phyloP scores from a whole-genome alignment of 1,284 basidiomycete species.

The Cystobasidiaceae sp. region DNA sequence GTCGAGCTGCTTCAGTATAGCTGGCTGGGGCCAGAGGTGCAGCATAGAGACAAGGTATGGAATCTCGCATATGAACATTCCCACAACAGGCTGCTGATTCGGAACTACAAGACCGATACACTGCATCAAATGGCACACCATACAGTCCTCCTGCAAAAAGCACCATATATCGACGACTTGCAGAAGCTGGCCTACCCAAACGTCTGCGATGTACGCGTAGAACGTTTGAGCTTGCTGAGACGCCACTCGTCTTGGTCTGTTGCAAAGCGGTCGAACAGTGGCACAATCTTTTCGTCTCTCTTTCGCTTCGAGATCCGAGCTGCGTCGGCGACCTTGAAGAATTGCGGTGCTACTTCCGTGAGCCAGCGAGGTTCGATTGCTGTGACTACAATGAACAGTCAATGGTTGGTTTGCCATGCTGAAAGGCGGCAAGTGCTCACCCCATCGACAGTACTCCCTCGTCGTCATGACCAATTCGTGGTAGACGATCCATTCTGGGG shows the following conservation, averaged over 20 bases:
- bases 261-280: slow-evolving; percentile 68
- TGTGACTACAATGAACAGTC: too few species aligned
- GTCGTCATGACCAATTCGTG: slow-evolving; percentile 69
- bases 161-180: too few species aligned
- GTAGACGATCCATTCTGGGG: slow-evolving; percentile 72
- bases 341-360: slow-evolving; percentile 92
- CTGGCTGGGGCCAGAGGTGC: too few species aligned
- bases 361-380: slow-evolving; percentile 98
- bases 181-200: neutral
- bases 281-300: slow-evolving; percentile 94
- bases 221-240: slow-evolving; percentile 21
- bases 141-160: too few species aligned
- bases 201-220: slow-evolving; percentile 18
- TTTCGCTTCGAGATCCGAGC: slow-evolving; percentile 97
- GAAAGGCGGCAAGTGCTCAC: too few species aligned
- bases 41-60: too few species aligned
- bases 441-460: slow-evolving; percentile 36
- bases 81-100: too few species aligned
- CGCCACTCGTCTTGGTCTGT: slow-evolving; percentile 56
- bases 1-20: too few species aligned
- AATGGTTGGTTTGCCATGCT: too few species aligned
- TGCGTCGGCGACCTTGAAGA: slow-evolving; percentile 94
- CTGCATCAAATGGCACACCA: too few species aligned
- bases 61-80: too few species aligned
- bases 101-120: too few species aligned